Base-by-base conservation (phyloP, 1,139 yeast genomes). In the Nakaseomyces bracarensis region DNA sequence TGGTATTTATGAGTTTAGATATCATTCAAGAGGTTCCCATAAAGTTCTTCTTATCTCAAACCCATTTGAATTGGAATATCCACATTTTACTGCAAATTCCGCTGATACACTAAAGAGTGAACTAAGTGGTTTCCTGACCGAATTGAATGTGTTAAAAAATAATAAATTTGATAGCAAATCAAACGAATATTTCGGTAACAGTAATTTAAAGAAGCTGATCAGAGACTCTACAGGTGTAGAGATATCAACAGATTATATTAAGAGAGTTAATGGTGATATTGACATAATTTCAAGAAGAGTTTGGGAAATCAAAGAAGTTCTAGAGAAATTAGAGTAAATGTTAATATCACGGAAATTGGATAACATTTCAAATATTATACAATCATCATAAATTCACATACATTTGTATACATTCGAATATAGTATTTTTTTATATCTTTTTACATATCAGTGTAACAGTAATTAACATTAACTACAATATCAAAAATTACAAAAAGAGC, bases 1-100 rank as follows among this genome's bases (percentile, higher is more conserved):
- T 43, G 95, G 95, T 0, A 69, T 77, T 33, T 84, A 78, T 61
- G 93, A 84, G 61, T 72, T 84, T 54, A 71, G 95, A 60, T 82
- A 82, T 54, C 94, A 85, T 57, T 69, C 74, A 41, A 74, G 72
- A 41, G 79, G 77, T 21, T 75, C 79, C 46, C 95, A 85, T 58
- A 82, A 77, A 47, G 94, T 84, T 22, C 68, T 80, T 28, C 71
- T 73, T 45, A 71, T 79, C 38, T 77, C 91, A 0, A 72, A 70
- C 46, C 87, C 91, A n/a, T 81, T 84, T 63, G 83, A 79, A 58
- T 69, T 84, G 36, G 69, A 65, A 38, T 59, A 70, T 30, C 70
- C 73, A 10, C 52, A 58, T 18, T 51, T 76, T n/a, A 56, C 61
- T 3, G 68, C 73, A 18, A 71, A 75, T 15, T 40, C 46, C 3